A percentile compares a stretch with the other conserved stretches of the same genome.
Evolutionary conservation across 2,329 filamentous ascomycete genomes (phyloP).

Genomic region (Lasiodiplodia hormozganensis): DNA sequence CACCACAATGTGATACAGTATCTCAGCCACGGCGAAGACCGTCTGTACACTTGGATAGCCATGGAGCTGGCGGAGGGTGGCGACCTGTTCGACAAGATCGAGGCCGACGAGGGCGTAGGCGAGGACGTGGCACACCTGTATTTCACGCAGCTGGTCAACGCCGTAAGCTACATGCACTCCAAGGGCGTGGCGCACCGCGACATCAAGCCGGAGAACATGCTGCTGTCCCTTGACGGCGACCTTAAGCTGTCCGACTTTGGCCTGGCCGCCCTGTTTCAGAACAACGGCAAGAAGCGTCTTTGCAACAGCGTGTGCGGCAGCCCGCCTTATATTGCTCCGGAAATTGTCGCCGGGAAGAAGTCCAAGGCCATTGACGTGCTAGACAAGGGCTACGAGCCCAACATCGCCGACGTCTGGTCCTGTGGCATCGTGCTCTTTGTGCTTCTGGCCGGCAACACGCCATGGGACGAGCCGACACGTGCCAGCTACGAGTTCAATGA

Average conservation of each 20-base stretch:
- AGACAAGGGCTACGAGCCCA: constrained; percentile 71
- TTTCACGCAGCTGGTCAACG: constrained; percentile 88
- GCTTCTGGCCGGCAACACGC: constrained; percentile 91
- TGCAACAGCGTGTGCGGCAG: constrained; percentile 93
- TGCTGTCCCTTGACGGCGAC: constrained; percentile 82
- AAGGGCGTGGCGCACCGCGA: constrained; percentile 90
- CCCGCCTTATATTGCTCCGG: constrained; percentile 95
- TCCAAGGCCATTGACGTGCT: constrained; percentile 57
- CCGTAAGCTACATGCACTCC: constrained; percentile 93
- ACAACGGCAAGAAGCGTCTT: constrained; percentile 80
- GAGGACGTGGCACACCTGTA: constrained; percentile 96
- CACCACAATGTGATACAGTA: constrained; percentile 95
- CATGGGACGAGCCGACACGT: constrained; percentile 91
- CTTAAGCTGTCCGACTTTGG: constrained; percentile 97
- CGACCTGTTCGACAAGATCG: constrained; percentile 98
- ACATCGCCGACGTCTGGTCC: constrained; percentile 93
- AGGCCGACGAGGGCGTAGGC: constrained; percentile 93
- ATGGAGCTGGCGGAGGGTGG: constrained; percentile 97
- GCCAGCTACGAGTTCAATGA: constrained; percentile 91
- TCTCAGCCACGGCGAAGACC: constrained; percentile 85
- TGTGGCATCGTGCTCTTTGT: constrained; percentile 98
- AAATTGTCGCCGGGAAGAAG: constrained; percentile 69
- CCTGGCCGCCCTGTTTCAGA: constrained; percentile 90
- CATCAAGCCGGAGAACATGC: constrained; percentile 85
- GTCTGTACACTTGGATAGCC: constrained; percentile 92